Evolutionary conservation across 345 rosid species (phyloP).

Genomic region (Pugionium dolabratum): DNA sequence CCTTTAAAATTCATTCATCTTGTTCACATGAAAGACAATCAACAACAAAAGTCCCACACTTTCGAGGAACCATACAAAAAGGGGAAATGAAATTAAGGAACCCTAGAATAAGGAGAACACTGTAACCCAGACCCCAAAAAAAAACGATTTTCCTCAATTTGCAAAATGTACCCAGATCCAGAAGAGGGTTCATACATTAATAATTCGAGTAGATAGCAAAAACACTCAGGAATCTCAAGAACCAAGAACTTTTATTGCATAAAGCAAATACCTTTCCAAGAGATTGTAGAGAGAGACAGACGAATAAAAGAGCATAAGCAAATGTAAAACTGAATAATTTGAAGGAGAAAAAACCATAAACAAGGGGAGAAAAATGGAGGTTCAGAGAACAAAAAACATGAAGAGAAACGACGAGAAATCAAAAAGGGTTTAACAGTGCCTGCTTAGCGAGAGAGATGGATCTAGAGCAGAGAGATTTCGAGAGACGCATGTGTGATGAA

Average conservation of each 20-base stretch:
- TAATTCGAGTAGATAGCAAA: background rate
- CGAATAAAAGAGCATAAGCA: slow-evolving; percentile 10
- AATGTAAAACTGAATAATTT: slow-evolving; percentile 20
- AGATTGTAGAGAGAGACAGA: slow-evolving; percentile 12
- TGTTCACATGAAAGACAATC: background rate
- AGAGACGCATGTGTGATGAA: slow-evolving; percentile 33
- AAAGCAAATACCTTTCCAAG: slow-evolving; percentile 35
- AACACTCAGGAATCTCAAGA: slow-evolving; percentile 22
- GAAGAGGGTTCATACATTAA: slow-evolving; percentile 10
- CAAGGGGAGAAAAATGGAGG: slow-evolving; percentile 12
- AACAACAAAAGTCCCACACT: too few species aligned
- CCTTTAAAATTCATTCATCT: slow-evolving; percentile 28
- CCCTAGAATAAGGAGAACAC: slow-evolving; percentile 21
- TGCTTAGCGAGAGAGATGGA: slow-evolving; percentile 38
- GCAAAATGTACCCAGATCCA: slow-evolving; percentile 29
- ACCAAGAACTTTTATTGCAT: slow-evolving; percentile 17
- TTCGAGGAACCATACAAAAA: too few species aligned
- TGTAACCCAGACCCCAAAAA: too few species aligned
- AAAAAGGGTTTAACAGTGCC: slow-evolving; percentile 36
- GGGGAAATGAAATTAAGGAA: slow-evolving; percentile 11
- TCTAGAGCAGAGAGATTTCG: slow-evolving; percentile 42
- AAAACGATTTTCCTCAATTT: background rate
- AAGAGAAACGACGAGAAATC: slow-evolving; percentile 32
- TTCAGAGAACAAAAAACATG: background rate
- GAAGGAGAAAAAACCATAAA: slow-evolving; percentile 3